A percentile compares a stretch with the other conserved stretches of the same genome.
These are phyloP conservation scores for Zarea fungicola DNA, from an alignment of 2,329 filamentous ascomycete genomes.

Conservation along the genomic window DNA sequence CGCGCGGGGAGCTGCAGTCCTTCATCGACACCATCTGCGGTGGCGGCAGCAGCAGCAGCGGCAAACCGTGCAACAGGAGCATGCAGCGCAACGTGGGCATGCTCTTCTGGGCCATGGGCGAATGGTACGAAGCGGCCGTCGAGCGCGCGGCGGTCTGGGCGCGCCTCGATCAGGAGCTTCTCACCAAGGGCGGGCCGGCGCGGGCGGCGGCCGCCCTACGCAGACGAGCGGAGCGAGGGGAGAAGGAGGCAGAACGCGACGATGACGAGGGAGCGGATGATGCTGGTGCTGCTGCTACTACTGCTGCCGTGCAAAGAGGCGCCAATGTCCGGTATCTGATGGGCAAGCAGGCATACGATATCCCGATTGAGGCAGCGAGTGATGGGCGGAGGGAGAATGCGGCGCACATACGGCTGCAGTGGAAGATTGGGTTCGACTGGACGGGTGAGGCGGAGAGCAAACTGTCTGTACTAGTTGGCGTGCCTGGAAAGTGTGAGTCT, in stretches of 20 bases:
- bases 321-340: constrained; percentile 49
- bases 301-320: no score
- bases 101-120: constrained; percentile 61
- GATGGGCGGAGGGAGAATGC: constrained; percentile 28
- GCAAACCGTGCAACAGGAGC: constrained; percentile 31
- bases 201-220: constrained; percentile 22
- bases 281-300: no score
- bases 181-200: constrained; percentile 24
- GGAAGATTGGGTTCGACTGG: constrained; percentile 66
- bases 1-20: constrained; percentile 51
- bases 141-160: constrained; percentile 60
- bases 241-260: constrained; percentile 19
- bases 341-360: constrained; percentile 44
- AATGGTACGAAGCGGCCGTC: constrained; percentile 59
- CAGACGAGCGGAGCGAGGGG: constrained; percentile 16
- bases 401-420: constrained; percentile 51
- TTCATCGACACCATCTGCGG: constrained; percentile 43
- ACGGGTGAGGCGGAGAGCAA: constrained; percentile 62
- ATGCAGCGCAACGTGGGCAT: constrained; percentile 54
- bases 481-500: constrained; percentile 60
- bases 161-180: constrained; percentile 44
- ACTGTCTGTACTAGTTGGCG: constrained; percentile 48
- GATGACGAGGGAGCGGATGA: constrained; percentile 8
- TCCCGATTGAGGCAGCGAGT: constrained; percentile 34
- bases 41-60: constrained; percentile 17